Conservation (phyloP, 192 early-diverging fungal species). For the Rhizoclosmatium sp. region DNA sequence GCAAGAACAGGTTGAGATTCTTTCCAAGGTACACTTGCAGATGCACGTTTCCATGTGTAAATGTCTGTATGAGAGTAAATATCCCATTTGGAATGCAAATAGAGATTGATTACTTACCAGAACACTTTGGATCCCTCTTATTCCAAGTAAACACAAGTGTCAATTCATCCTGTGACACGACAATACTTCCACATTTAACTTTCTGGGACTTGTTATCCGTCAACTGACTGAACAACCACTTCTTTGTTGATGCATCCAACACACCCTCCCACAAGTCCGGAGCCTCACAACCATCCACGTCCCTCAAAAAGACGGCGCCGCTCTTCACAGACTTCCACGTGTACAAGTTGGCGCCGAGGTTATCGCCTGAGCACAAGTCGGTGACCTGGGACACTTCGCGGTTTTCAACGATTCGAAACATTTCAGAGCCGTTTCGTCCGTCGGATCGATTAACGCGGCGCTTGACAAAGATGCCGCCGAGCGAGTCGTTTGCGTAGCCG, state of each 20-base stretch:
- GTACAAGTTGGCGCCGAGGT: constrained; percentile 3
- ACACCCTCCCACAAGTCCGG: not conserved
- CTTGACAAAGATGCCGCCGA: not conserved
- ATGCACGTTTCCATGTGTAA: not conserved
- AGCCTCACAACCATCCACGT: not conserved
- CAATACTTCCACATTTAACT: not conserved
- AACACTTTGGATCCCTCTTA: not conserved
- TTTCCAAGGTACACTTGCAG: not conserved
- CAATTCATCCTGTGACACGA: not conserved
- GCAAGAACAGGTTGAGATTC: constrained; percentile 1
- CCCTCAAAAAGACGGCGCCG: not conserved
- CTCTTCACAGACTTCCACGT: not conserved
- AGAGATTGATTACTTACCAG: not conserved
- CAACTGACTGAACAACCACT: not conserved
- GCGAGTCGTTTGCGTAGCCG: not conserved
- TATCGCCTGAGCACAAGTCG: not conserved
- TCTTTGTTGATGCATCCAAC: not conserved
- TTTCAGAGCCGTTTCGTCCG: not conserved
- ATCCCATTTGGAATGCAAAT: no score
- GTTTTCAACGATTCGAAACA: not conserved
- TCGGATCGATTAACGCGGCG: not conserved
- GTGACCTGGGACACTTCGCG: not conserved
- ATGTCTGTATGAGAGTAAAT: not conserved
- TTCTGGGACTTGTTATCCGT: not conserved
- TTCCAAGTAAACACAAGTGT: not conserved